phyloP scores from a whole-genome alignment of 768 basidiomycete genomes.

The Podaxis rugospora region DNA sequence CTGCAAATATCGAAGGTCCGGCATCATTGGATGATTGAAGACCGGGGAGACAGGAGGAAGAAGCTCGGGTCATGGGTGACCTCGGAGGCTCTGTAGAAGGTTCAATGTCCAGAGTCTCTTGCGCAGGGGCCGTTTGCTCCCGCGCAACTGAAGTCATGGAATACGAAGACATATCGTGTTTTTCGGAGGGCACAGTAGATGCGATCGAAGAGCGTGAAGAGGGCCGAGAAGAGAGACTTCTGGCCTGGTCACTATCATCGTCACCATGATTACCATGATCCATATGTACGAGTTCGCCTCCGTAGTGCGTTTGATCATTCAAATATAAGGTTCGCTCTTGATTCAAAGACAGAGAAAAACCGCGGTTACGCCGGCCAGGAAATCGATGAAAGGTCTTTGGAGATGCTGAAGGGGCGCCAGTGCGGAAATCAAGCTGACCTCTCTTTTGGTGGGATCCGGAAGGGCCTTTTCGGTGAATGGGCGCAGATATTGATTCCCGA shows the following conservation, averaged over 20 bases:
- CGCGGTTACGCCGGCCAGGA: background rate
- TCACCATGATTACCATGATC: conserved; percentile 18
- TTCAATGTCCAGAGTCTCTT: background rate
- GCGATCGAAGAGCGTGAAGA: conserved; percentile 54
- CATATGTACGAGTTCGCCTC: conserved; percentile 5
- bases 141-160: conserved; percentile 11
- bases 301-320: background rate
- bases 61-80: background rate
- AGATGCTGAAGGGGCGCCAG: background rate
- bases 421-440: conserved; percentile 8
- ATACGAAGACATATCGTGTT: conserved; percentile 21
- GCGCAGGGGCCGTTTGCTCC: background rate
- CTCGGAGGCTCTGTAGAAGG: background rate
- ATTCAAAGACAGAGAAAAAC: background rate
- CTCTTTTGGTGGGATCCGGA: conserved; percentile 19
- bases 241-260: background rate
- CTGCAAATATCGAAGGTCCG: background rate
- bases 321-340: background rate
- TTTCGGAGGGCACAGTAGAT: conserved; percentile 44
- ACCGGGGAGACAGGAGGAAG: conserved; percentile 1
- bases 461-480: conserved; percentile 22
- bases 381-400: conserved; percentile 3
- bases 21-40: background rate
- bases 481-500: conserved; percentile 16
- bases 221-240: conserved; percentile 33